A percentile compares a stretch with the other conserved stretches of the same genome.
Conservation (phyloP, 306 rosid species). For the Mimosa pudica region DNA sequence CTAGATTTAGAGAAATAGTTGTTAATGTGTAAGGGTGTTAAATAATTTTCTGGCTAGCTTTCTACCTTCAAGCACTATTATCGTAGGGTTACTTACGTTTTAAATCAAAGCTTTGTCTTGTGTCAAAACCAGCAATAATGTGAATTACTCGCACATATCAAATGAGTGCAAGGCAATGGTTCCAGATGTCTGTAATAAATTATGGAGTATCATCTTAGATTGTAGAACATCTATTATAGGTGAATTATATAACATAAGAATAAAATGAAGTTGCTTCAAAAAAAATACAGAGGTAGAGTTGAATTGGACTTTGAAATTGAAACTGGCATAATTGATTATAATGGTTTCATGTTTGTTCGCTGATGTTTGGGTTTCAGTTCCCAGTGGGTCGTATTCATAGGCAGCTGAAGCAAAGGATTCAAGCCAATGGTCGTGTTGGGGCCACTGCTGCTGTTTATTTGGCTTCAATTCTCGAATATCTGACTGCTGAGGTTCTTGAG, state of each 20-base stretch:
- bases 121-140: not conserved
- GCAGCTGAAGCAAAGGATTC: constrained; percentile 74
- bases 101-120: not conserved
- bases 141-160: not conserved
- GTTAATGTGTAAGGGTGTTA: not conserved
- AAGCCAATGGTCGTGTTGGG: constrained; percentile 93
- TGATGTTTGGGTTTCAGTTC: constrained; percentile 48
- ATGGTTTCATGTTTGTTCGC: not conserved
- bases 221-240: not conserved
- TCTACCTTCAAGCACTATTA: not conserved
- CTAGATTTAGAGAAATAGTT: not conserved
- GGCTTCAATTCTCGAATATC: constrained; percentile 93
- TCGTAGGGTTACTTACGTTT: not conserved
- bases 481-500: constrained; percentile 94
- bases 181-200: not conserved
- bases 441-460: constrained; percentile 95
- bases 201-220: not conserved
- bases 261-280: not conserved
- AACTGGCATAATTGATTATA: not conserved
- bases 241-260: not conserved
- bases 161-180: not conserved
- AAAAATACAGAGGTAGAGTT: not conserved
- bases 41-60: not conserved
- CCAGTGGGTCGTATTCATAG: constrained; percentile 97
- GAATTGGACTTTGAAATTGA: not conserved